Evolutionary conservation across 2,329 filamentous ascomycete genomes (phyloP), one percentile per base, ranked within the genome.

Genomic region (Colletotrichum orchidophilum): DNA sequence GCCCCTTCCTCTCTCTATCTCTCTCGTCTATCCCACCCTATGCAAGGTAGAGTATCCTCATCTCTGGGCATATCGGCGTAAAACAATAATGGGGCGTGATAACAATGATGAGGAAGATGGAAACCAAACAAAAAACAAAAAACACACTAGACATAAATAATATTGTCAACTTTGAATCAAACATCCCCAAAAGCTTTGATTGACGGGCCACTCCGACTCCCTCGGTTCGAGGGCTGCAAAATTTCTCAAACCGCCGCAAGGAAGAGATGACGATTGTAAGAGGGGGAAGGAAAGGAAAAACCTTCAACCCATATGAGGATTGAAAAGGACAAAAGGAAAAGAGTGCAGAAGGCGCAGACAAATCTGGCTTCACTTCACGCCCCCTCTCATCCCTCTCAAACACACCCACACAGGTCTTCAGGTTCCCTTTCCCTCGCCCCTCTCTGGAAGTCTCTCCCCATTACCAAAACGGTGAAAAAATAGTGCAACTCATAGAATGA

Each of bases 301-400:
- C 24, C n/a, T 12, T 24, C 8, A 11, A 21, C n/a, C 8, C 8
- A 49, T 8, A 6, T 5, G 11, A n/a, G 53, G 35, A 59, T 5
- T 8, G 15, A 26, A 4, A 39, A 18, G 15, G n/a, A 24, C 7
- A 42, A 26, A 42, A 24, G 3, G n/a, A 27, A 60, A 24, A 29
- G 24, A 33, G 7, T 52, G 54, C 62, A 70, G 67, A 70, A 70
- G 63, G 63, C 54, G 62, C 67, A 55, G 42, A n/a, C 49, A 52
- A 35, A 18, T 60, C 63, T 70, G 62, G 62, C 55, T 70, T 70
- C 67, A 42, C 42, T 58, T 65, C 63, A 64, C 26, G 26, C 50
- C 54, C 18, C 11, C 8, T 6, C 29, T 18, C n/a, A 21, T 21
- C 26, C 24, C 50, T 26, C n/a, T 18, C 50, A 4, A 39, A 12